phyloP scores from a whole-genome alignment of 177 flowering plant species.

The Telopea speciosissima region DNA sequence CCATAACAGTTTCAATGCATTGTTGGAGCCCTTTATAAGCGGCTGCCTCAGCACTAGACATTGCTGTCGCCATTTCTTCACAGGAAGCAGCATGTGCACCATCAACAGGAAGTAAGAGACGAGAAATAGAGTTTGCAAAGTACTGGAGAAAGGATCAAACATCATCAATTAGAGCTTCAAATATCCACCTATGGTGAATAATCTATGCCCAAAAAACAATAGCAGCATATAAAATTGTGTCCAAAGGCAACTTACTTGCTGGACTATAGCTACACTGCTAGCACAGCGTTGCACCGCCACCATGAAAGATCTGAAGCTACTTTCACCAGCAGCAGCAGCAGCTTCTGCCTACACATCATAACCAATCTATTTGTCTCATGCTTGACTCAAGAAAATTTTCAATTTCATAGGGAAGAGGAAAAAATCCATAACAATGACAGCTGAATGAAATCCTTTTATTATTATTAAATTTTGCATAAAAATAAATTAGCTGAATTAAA shows the following conservation, averaged over 20 bases:
- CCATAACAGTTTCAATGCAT: constrained; percentile 97
- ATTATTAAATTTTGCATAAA: too few relatives aligned
- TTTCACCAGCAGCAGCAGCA: constrained; percentile 99
- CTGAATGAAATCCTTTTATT: not conserved
- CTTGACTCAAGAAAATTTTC: not conserved
- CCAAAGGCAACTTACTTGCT: constrained; percentile 56
- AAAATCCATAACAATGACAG: not conserved
- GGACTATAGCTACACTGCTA: constrained; percentile 96
- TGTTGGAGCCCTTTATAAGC: constrained; percentile 98
- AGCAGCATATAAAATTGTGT: not conserved
- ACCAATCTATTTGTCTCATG: constrained; percentile 1
- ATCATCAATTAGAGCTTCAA: not conserved
- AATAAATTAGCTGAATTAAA: not conserved
- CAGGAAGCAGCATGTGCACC: constrained; percentile 99
- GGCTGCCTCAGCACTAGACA: constrained; percentile 95
- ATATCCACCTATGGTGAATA: not conserved
- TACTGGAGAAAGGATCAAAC: constrained; percentile 42
- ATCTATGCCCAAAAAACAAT: not conserved
- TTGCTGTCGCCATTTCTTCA: constrained; percentile 95
- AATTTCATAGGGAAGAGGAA: not conserved
- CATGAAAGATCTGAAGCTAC: constrained; percentile 98
- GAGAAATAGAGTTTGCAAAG: constrained; percentile 85
- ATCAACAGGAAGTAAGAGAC: constrained; percentile 91
- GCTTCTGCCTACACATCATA: constrained; percentile 82
- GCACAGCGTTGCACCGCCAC: constrained; percentile 98